Evolutionary conservation across 805 yeast genomes (phyloP), one percentile per base, ranked within the genome.

Genomic region (Nakazawaea wickerhamii): DNA sequence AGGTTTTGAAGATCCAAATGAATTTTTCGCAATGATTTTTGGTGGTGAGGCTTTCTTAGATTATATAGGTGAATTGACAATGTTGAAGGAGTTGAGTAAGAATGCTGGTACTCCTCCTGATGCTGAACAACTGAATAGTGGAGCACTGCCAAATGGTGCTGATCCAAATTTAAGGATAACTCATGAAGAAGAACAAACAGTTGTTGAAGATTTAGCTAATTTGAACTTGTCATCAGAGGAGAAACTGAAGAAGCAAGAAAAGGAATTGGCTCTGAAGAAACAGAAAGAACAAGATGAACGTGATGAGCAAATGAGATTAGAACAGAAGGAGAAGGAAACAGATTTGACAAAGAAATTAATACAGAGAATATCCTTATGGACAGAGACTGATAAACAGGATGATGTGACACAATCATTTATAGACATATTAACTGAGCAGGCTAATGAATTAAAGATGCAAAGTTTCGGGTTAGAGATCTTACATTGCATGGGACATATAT

Each of bases 401-500:
- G 86, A 79, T 25, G 80, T 89, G 30, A 69, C 82, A 40, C 59
- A 61, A 5, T 71, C 83, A 0, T 84, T 76, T 55, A 63, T 59
- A n/a, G 53, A 54, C 10, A 77, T 78, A 50, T 65, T 85, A 22
- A 61, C 65, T 30, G 65, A 67, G 42, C 93, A 85, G 55, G 75
- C 84, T 34, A 90, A 84, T 51, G 84, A 84, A 48, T 68, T 93
- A 57, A 93, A 93, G 61, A 77, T 88, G 73, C 99, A 93, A 69
- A 86, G 96, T 41, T 93, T 93, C 65, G 99, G 99, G 11, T 64
- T 91, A 39, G 95, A 91, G 63, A 70, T 93, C 39, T 67, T 91
- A 50, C 89, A 83, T 50, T 67, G 91, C 15, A 83, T 93, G 48
- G 97, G 98, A 15, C 74, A 73, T 47, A 76, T 86, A 4, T 93